Evolutionary conservation across 306 rosid species (phyloP), one percentile per base, ranked within the genome.

Genomic region (Albizia julibrissin): DNA sequence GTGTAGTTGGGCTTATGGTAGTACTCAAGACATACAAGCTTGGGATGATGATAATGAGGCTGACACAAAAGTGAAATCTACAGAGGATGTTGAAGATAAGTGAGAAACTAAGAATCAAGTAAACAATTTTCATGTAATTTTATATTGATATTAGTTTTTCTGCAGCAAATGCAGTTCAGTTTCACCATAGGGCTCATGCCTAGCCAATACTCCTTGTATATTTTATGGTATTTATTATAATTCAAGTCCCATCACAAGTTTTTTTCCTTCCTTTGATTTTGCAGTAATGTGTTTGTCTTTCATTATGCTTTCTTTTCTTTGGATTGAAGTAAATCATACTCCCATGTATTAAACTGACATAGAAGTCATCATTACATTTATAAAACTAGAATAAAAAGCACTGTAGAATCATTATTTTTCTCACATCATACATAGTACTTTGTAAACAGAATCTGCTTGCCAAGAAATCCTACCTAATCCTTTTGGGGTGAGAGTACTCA

Each of bases 1-100:
- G 11, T 91, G 91, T 83, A 81, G 97, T 80, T 75, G 85, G 97
- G 83, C 84, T 67, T 92, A 87, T 86, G 95, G 97, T 61, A 59
- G 78, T 69, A 89, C 72, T 68, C 61, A 73, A 19, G 91, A 86
- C 64, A 84, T 86, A 2, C 27, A 67, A 72, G 42, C 1, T 79
- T 88, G 91, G 88, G 91, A 86, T 76, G 88, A 88, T 26, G 70
- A 75, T 39, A 5, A 1, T 39, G 4, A 56, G 24, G 27, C 2
- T 56, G 76, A 81, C 71, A 33, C 24, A 31, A 66, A 34, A 66
- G 22, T 33, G 8, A 37, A 66, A 66, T 3, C 13, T 13, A 15
- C 3, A 64, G 40, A 64, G 29, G 71, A 66, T 19, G 10, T 66
- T 66, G 71, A 66, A 7, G 14, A 13, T 31, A 66, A 7, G 3